A percentile compares a stretch with the other conserved stretches of the same genome.
Conservation (phyloP, 2,329 filamentous ascomycete genomes). For the Cytospora piceicola region DNA sequence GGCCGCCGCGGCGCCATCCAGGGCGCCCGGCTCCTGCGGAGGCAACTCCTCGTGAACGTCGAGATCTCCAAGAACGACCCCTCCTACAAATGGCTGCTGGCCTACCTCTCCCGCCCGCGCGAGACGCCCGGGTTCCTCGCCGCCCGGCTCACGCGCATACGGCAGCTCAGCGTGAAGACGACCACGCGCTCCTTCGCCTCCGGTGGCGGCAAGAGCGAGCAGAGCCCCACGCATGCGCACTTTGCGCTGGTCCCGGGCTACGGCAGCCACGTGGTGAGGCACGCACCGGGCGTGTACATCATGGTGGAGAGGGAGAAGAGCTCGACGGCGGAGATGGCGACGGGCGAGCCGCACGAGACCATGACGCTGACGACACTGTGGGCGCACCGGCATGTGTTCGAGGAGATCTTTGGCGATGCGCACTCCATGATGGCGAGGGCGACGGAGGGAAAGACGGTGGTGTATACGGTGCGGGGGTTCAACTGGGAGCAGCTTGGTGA, state of each 20-base stretch:
- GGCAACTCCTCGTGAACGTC: slow-evolving; percentile 88
- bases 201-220: slow-evolving; percentile 66
- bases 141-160: slow-evolving; percentile 61
- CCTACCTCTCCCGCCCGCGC: slow-evolving; percentile 89
- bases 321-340: slow-evolving; percentile 76
- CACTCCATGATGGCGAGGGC: slow-evolving; percentile 77
- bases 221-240: slow-evolving; percentile 72
- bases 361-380: slow-evolving; percentile 91
- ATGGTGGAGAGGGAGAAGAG: slow-evolving; percentile 86
- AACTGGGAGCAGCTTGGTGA: slow-evolving; percentile 86
- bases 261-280: slow-evolving; percentile 84
- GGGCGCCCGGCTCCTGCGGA: slow-evolving; percentile 74
- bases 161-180: slow-evolving; percentile 62
- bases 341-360: slow-evolving; percentile 91
- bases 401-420: slow-evolving; percentile 86
- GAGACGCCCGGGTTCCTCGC: slow-evolving; percentile 63
- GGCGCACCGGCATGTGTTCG: slow-evolving; percentile 84
- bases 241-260: slow-evolving; percentile 92
- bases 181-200: slow-evolving; percentile 54
- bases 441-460: slow-evolving; percentile 89
- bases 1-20: slow-evolving; percentile 77
- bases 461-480: slow-evolving; percentile 83
- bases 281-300: slow-evolving; percentile 79
- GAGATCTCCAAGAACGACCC: slow-evolving; percentile 95
- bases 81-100: slow-evolving; percentile 90